phyloP scores from a whole-genome alignment of 352 stramenopile species.

The Globisporangium sylvaticum region DNA sequence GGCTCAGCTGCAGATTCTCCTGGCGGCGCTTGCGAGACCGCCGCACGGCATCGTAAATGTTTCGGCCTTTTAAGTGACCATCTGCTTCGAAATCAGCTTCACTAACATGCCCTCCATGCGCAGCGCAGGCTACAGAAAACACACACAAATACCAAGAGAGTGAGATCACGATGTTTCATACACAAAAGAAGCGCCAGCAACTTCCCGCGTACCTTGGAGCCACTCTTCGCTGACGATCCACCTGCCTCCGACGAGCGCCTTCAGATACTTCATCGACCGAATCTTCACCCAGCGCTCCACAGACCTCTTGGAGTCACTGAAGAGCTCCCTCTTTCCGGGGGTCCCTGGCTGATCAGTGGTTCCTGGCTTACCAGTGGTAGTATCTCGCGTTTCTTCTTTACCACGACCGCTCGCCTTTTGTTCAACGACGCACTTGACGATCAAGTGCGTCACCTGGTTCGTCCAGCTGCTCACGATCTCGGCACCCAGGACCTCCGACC shows the following conservation, averaged over 20 bases:
- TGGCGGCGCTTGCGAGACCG: constrained; percentile 38
- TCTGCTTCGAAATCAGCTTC: constrained; percentile 56
- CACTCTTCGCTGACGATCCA: constrained; percentile 86
- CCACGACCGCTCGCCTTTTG: constrained; percentile 15
- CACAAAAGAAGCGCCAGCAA: neutral
- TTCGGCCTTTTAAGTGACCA: constrained; percentile 52
- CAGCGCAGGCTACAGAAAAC: constrained; percentile 35
- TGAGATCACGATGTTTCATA: neutral
- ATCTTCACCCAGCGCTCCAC: constrained; percentile 76
- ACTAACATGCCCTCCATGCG: constrained; percentile 29
- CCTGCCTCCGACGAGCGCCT: constrained; percentile 66
- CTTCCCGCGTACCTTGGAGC: constrained; percentile 44
- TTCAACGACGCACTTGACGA: constrained; percentile 69
- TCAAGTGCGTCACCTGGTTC: constrained; percentile 72
- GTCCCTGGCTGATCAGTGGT: neutral
- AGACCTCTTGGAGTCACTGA: constrained; percentile 20
- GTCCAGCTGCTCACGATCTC: constrained; percentile 50
- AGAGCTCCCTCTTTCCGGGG: constrained; percentile 44
- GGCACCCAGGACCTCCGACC: constrained; percentile 35
- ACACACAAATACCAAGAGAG: constrained; percentile 4
- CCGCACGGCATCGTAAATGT: constrained; percentile 48
- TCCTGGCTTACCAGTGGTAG: no score
- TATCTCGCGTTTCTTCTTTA: neutral
- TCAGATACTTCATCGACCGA: constrained; percentile 84
- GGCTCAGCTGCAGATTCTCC: constrained; percentile 28